Base-by-base conservation (phyloP, 2,329 filamentous ascomycete genomes). In the Emydomyces testavorans region DNA sequence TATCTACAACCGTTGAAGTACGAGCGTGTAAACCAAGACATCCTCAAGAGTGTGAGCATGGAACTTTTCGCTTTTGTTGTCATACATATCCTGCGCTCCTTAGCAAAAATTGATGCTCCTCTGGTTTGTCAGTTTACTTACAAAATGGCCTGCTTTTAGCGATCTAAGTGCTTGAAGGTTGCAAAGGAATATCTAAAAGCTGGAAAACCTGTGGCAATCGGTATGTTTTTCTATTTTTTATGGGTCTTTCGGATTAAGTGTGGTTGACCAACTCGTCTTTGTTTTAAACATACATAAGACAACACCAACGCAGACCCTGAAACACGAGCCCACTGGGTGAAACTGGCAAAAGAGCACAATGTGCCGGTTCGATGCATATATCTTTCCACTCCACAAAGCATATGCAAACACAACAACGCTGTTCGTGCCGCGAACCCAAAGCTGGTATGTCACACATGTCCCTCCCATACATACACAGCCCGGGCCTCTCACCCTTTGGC, bases 221-320 rank as follows among this genome's bases (percentile, higher is more conserved):
- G 86, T 92, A 73, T 56, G 79, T 48, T 28, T 21, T 29, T 31
- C 24, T 7, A n/a, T 48, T 8, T 20, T 43, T 13, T 20, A 15
- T 31, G 15, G 31, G 8, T 23, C n/a, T 15, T 28, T 16, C 10
- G 15, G 13, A n/a, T 6, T 10, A 11, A 26, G 13, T 39, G 36
- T 40, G 26, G 35, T 47, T 47, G 20, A 48, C 38, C 46, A 20
- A 51, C 49, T 48, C 44, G 44, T 39, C 36, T 39, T 20, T 21
- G n/a, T 49, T 50, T 45, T 48, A 45, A 56, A 49, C 46, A 56
- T n/a, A 49, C 45, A n/a, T n/a, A n/a, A 92, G 92, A 98, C 65
- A 96, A 94, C 64, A 96, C 92, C n/a, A 98, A 98, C 62, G 79
- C 89, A 24, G 84, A 94, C 66, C 63, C 73, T 8, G 82, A 85